phyloP scores from a whole-genome alignment of 225 moss, liverwort and hornwort genomes.

The Bryoerythrophyllum caledonicum region DNA sequence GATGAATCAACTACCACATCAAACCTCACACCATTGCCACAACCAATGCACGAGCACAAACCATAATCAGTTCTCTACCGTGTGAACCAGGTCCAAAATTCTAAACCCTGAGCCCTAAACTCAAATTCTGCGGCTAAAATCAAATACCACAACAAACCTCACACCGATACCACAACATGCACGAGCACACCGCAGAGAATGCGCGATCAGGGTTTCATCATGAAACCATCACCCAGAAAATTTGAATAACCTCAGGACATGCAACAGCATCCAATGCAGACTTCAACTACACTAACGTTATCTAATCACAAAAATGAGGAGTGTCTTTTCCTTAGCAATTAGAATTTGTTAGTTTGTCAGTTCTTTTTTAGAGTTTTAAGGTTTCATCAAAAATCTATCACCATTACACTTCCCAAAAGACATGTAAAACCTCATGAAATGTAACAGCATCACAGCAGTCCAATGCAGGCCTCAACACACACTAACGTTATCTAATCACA shows the following conservation, averaged over 20 bases:
- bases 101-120: slow-evolving; percentile 13
- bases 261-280: not conserved
- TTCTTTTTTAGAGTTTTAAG: too few relatives aligned
- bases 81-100: not conserved
- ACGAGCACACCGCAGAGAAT: not conserved
- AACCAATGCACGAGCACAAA: not conserved
- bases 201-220: not conserved
- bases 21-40: not conserved
- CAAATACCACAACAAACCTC: not conserved
- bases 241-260: not conserved
- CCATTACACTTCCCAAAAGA: not conserved
- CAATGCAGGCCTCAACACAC: not conserved
- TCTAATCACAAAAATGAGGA: not conserved
- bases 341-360: too few relatives aligned
- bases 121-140: not conserved
- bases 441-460: not conserved
- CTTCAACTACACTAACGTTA: not conserved
- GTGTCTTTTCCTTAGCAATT: too few relatives aligned
- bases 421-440: not conserved
- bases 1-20: not conserved
- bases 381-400: not conserved
- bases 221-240: not conserved
- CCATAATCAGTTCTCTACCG: not conserved
- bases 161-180: not conserved
- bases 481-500: not conserved